A percentile compares a stretch with the other conserved stretches of the same genome.
phyloP scores from a whole-genome alignment of 2,329 filamentous ascomycete species.

The Esteya vermicola region DNA sequence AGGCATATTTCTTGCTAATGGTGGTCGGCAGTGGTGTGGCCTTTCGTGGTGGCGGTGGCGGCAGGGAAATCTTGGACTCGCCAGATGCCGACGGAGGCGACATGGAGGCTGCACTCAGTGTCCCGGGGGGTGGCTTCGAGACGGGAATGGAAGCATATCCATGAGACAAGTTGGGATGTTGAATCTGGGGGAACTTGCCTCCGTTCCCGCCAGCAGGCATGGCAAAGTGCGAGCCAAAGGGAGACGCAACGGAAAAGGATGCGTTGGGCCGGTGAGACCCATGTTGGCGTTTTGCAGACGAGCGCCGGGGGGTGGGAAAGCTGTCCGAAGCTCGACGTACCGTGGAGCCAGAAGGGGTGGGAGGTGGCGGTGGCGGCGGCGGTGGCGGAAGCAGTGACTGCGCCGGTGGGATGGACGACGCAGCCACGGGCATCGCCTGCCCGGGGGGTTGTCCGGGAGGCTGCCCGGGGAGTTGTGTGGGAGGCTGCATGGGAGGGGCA shows the following conservation, averaged over 20 bases:
- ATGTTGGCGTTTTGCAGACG: slow-evolving; percentile 4
- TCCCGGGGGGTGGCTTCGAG: slow-evolving; percentile 1
- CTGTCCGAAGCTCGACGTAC: slow-evolving; percentile 9
- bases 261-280: too few relatives aligned
- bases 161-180: slow-evolving; percentile 11
- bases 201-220: slow-evolving; percentile 5
- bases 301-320: slow-evolving; percentile 7
- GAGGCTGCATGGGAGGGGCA: background rate
- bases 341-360: slow-evolving; percentile 37
- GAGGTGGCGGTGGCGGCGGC: slow-evolving; percentile 29
- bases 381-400: slow-evolving; percentile 1
- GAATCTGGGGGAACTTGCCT: slow-evolving; percentile 11
- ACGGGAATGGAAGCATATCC: slow-evolving; percentile 7
- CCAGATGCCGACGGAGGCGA: background rate
- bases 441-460: too few relatives aligned
- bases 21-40: slow-evolving; percentile 3
- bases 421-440: too few relatives aligned
- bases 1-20: slow-evolving; percentile 35
- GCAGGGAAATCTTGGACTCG: background rate
- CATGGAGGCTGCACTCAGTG: background rate
- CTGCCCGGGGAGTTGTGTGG: too few relatives aligned
- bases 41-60: background rate
- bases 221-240: slow-evolving; percentile 12
- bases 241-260: too few relatives aligned
- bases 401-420: too few relatives aligned